Evolutionary conservation across 2,329 filamentous ascomycete species (phyloP).

Genomic region (Fusarium sp.): DNA sequence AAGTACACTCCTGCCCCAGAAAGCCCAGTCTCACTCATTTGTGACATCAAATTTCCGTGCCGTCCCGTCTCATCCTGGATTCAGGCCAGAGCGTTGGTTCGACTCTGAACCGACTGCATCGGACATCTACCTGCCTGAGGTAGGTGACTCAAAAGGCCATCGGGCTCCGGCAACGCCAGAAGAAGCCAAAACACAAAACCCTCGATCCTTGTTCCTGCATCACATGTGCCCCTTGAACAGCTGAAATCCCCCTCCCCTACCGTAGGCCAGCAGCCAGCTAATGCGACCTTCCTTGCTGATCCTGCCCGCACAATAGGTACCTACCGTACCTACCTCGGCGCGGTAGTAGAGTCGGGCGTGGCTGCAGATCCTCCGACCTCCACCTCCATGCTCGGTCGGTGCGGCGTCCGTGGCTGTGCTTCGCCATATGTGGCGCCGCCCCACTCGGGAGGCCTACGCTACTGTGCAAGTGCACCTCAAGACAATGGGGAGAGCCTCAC

Average conservation of each 20-base stretch:
- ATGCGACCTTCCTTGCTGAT: constrained; percentile 29
- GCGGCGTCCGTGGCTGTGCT: constrained; percentile 31
- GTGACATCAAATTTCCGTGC: neutral
- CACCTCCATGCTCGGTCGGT: neutral
- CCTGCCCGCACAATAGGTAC: constrained; percentile 12
- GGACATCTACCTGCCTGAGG: constrained; percentile 4
- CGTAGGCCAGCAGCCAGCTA: constrained; percentile 20
- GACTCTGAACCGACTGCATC: neutral
- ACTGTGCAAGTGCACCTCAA: constrained; percentile 19
- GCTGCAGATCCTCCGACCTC: constrained; percentile 30
- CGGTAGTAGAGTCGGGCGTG: constrained; percentile 28
- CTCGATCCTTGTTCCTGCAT: constrained; percentile 6
- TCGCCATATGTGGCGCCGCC: constrained; percentile 28
- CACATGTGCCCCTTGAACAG: constrained; percentile 40
- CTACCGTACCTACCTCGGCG: constrained; percentile 7
- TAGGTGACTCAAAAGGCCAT: constrained; percentile 12
- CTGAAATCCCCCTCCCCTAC: constrained; percentile 32
- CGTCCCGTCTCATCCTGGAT: neutral
- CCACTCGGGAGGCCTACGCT: constrained; percentile 37
- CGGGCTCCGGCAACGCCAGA: constrained; percentile 5
- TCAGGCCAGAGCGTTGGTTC: neutral
- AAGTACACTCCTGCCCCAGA: neutral
- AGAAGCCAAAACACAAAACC: neutral
- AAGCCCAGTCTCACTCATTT: neutral
- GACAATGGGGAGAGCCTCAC: constrained; percentile 30